Conservation (phyloP, 1,139 yeast genomes). For the Geotrichum histeridarum region DNA sequence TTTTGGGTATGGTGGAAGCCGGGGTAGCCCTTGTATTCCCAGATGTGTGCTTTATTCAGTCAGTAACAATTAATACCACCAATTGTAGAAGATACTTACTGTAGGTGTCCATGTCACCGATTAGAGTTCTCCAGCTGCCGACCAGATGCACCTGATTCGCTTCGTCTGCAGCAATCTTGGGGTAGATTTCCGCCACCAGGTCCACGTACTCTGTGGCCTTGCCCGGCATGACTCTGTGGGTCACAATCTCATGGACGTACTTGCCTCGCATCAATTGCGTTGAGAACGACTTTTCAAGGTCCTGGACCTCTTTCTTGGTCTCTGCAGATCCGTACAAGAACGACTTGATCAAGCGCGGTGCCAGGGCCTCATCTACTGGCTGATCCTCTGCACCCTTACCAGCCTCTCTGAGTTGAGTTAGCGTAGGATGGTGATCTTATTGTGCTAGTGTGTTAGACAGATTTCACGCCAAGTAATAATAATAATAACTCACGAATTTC, state of each 20-base stretch:
- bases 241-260: slow-evolving; percentile 41
- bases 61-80: background rate
- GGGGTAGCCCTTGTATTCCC: slow-evolving; percentile 44
- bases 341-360: slow-evolving; percentile 34
- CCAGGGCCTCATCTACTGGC: background rate
- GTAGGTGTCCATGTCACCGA: slow-evolving; percentile 41
- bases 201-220: slow-evolving; percentile 38
- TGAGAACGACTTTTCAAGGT: slow-evolving; percentile 38
- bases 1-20: slow-evolving; percentile 42
- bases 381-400: slow-evolving; percentile 15
- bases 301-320: slow-evolving; percentile 36
- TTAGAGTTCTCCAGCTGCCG: slow-evolving; percentile 42
- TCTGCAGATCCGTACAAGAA: slow-evolving; percentile 39
- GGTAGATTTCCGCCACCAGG: slow-evolving; percentile 36
- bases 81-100: slow-evolving; percentile 2
- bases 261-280: slow-evolving; percentile 40
- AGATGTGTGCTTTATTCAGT: slow-evolving; percentile 32
- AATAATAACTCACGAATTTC: slow-evolving; percentile 6
- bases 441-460: too few species aligned
- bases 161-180: slow-evolving; percentile 35
- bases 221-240: slow-evolving; percentile 39
- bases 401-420: slow-evolving; percentile 23
- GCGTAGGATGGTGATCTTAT: slow-evolving; percentile 15
- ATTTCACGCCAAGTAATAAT: background rate
- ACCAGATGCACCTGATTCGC: slow-evolving; percentile 38